phyloP scores from a whole-genome alignment of 768 basidiomycete genomes.

The Solioccasus polychromus region DNA sequence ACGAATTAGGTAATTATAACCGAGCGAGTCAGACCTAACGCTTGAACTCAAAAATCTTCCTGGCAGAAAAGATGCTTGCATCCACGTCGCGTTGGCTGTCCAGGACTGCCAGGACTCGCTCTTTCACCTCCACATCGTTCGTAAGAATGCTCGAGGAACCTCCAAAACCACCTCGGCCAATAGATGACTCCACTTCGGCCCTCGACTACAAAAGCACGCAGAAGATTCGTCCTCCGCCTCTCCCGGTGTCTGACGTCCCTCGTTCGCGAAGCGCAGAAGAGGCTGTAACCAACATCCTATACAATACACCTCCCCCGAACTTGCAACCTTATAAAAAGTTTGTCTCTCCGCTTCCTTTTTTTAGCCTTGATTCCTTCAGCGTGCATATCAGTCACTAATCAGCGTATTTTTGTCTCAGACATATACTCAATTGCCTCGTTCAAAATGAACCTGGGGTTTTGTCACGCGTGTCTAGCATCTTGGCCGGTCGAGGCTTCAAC shows the following conservation, averaged over 20 bases:
- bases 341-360: too few species aligned
- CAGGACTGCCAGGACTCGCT: conserved; percentile 16
- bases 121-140: conserved; percentile 18
- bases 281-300: conserved; percentile 95
- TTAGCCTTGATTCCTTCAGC: not conserved
- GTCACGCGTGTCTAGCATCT: conserved; percentile 94
- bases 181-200: conserved; percentile 93
- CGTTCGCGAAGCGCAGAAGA: conserved; percentile 86
- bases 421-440: conserved; percentile 95
- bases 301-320: conserved; percentile 92
- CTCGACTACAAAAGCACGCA: conserved; percentile 86
- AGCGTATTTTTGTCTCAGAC: conserved; percentile 47
- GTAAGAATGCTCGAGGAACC: conserved; percentile 28
- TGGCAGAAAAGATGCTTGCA: conserved; percentile 10
- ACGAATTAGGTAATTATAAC: conserved; percentile 17
- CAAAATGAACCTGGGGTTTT: conserved; percentile 99
- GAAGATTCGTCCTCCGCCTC: conserved; percentile 70
- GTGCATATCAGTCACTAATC: conserved; percentile 6
- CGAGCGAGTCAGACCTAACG: not conserved
- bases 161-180: conserved; percentile 73
- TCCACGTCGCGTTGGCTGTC: conserved; percentile 20
- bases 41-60: not conserved
- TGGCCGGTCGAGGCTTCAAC: conserved; percentile 97
- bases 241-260: conserved; percentile 84
- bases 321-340: conserved; percentile 91